Percentiles rank a stretch among this genome's conserved stretches.
Conservation (phyloP, 768 basidiomycete species). For the Mycena pura region DNA sequence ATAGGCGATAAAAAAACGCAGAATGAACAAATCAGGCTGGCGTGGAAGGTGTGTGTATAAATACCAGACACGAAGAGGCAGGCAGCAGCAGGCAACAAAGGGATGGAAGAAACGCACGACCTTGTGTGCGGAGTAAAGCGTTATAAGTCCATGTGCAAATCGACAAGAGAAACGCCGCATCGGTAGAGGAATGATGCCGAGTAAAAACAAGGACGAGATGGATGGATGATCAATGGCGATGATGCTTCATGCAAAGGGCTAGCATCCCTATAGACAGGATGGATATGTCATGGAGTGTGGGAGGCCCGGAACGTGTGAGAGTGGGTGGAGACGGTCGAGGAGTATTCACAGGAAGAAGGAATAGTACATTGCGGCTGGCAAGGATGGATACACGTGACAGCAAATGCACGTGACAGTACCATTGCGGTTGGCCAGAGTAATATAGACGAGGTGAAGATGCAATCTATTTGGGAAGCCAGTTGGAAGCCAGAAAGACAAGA, state of each 20-base stretch:
- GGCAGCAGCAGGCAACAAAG: slow-evolving; percentile 21
- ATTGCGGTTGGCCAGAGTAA: slow-evolving; percentile 36
- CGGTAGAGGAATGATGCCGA: slow-evolving; percentile 26
- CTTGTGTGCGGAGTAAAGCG: slow-evolving; percentile 27
- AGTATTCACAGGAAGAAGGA: slow-evolving; percentile 42
- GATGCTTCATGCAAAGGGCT: slow-evolving; percentile 36
- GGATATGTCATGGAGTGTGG: slow-evolving; percentile 64
- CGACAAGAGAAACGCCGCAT: slow-evolving; percentile 32
- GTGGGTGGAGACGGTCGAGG: slow-evolving; percentile 35
- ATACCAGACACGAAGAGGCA: slow-evolving; percentile 38
- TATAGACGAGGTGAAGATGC: slow-evolving; percentile 30
- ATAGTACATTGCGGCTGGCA: slow-evolving; percentile 40
- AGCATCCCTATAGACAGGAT: slow-evolving; percentile 62
- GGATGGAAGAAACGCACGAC: slow-evolving; percentile 20
- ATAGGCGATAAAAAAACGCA: slow-evolving; percentile 40
- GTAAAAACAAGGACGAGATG: slow-evolving; percentile 23
- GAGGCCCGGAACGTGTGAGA: slow-evolving; percentile 40
- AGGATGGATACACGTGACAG: neutral
- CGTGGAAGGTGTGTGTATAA: slow-evolving; percentile 40
- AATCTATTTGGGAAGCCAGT: slow-evolving; percentile 32
- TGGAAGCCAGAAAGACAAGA: slow-evolving; percentile 27
- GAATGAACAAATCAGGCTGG: slow-evolving; percentile 39
- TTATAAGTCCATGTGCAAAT: slow-evolving; percentile 30
- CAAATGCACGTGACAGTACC: slow-evolving; percentile 20
- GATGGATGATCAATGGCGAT: slow-evolving; percentile 41